Conservation (phyloP, 2,329 filamentous ascomycete genomes). For the Clonostachys byssicola region DNA sequence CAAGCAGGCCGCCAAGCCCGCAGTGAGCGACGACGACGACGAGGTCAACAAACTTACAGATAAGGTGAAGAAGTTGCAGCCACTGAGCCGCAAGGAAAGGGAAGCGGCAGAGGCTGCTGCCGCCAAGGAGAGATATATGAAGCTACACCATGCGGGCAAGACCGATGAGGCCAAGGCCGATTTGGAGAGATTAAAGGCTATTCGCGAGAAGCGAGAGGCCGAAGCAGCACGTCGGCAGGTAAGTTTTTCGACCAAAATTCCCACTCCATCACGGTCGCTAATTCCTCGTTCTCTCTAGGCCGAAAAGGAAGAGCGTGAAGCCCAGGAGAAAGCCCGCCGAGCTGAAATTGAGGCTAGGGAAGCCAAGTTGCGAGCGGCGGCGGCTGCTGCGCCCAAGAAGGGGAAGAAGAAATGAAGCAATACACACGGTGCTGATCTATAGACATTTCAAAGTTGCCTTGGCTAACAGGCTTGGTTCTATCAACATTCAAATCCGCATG, state of each 20-base stretch:
- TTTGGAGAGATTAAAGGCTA: slow-evolving; percentile 74
- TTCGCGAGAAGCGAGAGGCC: slow-evolving; percentile 81
- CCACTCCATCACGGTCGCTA: slow-evolving; percentile 6
- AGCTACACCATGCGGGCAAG: slow-evolving; percentile 90
- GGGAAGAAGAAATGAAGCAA: slow-evolving; percentile 37
- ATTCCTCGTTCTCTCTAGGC: slow-evolving; percentile 33
- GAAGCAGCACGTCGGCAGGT: slow-evolving; percentile 81
- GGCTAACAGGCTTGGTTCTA: no score
- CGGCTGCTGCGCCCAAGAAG: slow-evolving; percentile 42
- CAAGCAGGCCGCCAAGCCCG: slow-evolving; percentile 38
- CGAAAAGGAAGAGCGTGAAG: slow-evolving; percentile 54
- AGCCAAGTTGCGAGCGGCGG: slow-evolving; percentile 50
- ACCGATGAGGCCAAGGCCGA: slow-evolving; percentile 93
- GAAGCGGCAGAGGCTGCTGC: slow-evolving; percentile 83
- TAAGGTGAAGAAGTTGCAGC: slow-evolving; percentile 49
- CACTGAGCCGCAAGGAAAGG: slow-evolving; percentile 40
- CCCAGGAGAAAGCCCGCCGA: slow-evolving; percentile 40
- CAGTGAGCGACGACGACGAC: slow-evolving; percentile 3
- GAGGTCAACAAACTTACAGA: slow-evolving; percentile 46
- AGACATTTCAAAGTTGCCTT: no score
- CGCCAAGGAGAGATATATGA: slow-evolving; percentile 86
- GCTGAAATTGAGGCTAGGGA: slow-evolving; percentile 50
- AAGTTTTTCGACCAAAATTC: slow-evolving; percentile 13
- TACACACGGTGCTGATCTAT: no score
- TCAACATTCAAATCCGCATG: no score